These are phyloP conservation scores for Rhizodiscina lignyota DNA, from an alignment of 495 filamentous ascomycete genomes.

Conservation along the genomic window DNA sequence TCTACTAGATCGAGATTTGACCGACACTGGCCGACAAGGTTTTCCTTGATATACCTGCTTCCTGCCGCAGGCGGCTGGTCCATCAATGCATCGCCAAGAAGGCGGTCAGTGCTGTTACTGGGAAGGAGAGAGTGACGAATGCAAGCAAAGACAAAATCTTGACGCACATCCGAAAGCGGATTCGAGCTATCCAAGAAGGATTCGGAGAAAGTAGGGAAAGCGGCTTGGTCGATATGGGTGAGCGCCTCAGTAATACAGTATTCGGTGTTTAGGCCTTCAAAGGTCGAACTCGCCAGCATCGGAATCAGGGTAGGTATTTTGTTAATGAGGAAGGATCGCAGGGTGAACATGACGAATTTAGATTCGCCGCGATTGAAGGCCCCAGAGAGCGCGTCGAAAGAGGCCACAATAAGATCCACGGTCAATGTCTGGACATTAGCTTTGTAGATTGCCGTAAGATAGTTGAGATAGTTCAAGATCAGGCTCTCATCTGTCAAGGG, in stretches of 20 bases:
- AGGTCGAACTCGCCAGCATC: constrained; percentile 40
- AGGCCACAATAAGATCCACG: constrained; percentile 66
- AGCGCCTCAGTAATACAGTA: constrained; percentile 68
- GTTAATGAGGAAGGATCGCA: constrained; percentile 85
- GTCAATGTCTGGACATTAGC: constrained; percentile 16
- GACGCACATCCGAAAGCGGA: constrained; percentile 65
- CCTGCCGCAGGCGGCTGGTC: constrained; percentile 52
- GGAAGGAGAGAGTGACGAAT: constrained; percentile 69
- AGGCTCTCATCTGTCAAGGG: constrained; percentile 70
- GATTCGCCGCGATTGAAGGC: constrained; percentile 67
- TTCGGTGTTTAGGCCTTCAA: constrained; percentile 52
- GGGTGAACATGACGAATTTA: constrained; percentile 50
- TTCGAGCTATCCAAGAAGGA: constrained; percentile 57
- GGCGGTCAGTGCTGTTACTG: constrained; percentile 56
- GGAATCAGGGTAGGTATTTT: constrained; percentile 70
- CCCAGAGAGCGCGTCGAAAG: constrained; percentile 81
- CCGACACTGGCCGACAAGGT: constrained; percentile 56
- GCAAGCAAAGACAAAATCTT: constrained; percentile 87
- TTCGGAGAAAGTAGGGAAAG: constrained; percentile 59
- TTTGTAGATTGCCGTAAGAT: constrained; percentile 8
- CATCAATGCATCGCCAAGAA: constrained; percentile 77
- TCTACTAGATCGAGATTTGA: constrained; percentile 55
- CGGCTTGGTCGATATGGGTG: constrained; percentile 55
- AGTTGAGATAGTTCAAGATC: constrained; percentile 62
- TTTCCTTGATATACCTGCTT: constrained; percentile 59